Evolutionary conservation across 2,329 filamentous ascomycete species (phyloP), one percentile per base, ranked within the genome.

Genomic region (Aureobasidium sp.): DNA sequence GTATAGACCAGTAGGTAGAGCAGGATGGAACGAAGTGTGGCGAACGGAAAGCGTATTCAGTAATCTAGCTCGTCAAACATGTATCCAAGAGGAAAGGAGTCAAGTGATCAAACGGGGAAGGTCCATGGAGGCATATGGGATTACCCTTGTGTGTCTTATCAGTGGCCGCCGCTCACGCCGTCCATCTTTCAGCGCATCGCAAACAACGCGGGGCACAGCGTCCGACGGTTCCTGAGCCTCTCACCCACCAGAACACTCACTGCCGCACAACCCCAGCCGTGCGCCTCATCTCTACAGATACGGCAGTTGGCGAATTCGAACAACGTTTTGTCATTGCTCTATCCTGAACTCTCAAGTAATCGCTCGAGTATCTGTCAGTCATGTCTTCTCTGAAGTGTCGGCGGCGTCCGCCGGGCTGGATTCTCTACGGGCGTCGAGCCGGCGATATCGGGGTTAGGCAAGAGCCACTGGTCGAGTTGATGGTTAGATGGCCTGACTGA

Each of bases 141-240:
- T 51, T 60, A 60, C 57, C 39, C 17, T 41, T 43, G 15, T 41
- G 6, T 43, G 32, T 27, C 57, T 60, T 60, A 60, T 60, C 57
- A 60, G 57, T 60, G 57, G 57, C 46, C 56, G 34, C 57, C 44
- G 56, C 56, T 15, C 34, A 37, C 46, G 57, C 37, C 13, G 36
- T 60, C 55, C 43, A 59, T 39, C 17, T 20, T 56, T 56, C 51
- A 46, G 52, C 52, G 37, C 46, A 59, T 59, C 43, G 37, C 51
- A 57, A 46, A 59, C 55, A 47, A 47, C 34, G 55, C 43, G 55
- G 55, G 55, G 55, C 55, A 47, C 34, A 24, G 50, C 48, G 48
- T 26, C 32, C 48, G 12, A 46, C 15, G 41, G 43, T 59, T 32
- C 43, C 27, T 59, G 52, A 56, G 20, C 29, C 53, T 57, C 53